Percentiles rank a stretch among this genome's conserved stretches.
Conservation (phyloP, 2,329 filamentous ascomycete species). For the Talaromyces sp. region DNA sequence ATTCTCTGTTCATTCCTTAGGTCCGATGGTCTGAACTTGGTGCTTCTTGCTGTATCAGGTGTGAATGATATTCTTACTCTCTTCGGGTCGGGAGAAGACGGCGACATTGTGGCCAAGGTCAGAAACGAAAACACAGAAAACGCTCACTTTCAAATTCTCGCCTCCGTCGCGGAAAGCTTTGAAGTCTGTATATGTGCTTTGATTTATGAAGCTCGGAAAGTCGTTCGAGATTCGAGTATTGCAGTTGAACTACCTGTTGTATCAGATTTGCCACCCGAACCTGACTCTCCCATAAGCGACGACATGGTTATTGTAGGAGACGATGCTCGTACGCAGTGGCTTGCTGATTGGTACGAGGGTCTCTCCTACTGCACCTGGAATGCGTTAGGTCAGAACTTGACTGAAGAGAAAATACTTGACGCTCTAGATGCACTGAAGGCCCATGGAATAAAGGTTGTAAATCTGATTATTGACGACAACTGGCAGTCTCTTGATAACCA, state of each 20-base stretch:
- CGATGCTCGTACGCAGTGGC: constrained; percentile 53
- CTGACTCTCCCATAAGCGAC: constrained; percentile 32
- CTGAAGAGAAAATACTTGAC: constrained; percentile 69
- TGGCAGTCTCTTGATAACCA: constrained; percentile 74
- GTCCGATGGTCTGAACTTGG: constrained; percentile 65
- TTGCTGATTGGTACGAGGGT: constrained; percentile 86
- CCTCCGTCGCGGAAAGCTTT: constrained; percentile 66
- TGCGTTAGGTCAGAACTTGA: constrained; percentile 75
- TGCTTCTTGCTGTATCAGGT: constrained; percentile 73
- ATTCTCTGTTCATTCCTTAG: constrained; percentile 74
- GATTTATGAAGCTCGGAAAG: constrained; percentile 78
- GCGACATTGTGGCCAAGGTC: constrained; percentile 63
- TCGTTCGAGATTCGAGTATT: constrained; percentile 42
- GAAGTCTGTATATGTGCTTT: constrained; percentile 72
- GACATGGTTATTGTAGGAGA: constrained; percentile 42
- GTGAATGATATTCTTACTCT: constrained; percentile 64
- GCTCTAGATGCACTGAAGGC: constrained; percentile 67
- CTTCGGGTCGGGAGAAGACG: constrained; percentile 60
- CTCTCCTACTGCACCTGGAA: constrained; percentile 98
- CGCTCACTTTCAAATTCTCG: constrained; percentile 59
- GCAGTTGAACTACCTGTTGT: constrained; percentile 14
- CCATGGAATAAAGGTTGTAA: constrained; percentile 71
- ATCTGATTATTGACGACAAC: constrained; percentile 92
- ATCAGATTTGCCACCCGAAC: constrained; percentile 19
- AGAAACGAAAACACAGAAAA: constrained; percentile 61